phyloP scores from a whole-genome alignment of 2,329 filamentous ascomycete species.

The Penicillium italicum region DNA sequence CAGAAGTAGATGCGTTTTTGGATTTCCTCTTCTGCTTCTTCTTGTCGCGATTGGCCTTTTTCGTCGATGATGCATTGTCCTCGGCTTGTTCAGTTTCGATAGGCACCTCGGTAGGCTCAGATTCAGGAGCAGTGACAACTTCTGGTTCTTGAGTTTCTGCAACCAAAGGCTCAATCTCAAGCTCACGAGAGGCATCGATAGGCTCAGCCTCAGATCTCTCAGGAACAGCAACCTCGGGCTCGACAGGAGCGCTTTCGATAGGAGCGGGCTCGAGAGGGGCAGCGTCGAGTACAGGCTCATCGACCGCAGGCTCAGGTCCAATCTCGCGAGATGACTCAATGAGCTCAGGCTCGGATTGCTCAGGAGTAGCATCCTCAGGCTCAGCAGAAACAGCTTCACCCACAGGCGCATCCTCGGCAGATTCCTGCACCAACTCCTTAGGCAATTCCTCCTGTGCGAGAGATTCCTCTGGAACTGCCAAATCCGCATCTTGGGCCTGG shows the following conservation, averaged over 20 bases:
- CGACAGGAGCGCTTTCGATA: background rate
- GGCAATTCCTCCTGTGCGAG: constrained; percentile 1
- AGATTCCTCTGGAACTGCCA: constrained; percentile 11
- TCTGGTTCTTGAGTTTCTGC: background rate
- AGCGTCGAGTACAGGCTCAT: background rate
- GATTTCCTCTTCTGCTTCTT: constrained; percentile 18
- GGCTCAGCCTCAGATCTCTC: constrained; percentile 3
- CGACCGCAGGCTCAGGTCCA: background rate
- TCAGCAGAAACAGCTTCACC: background rate
- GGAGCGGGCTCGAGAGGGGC: background rate
- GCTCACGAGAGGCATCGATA: background rate
- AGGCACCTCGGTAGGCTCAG: background rate
- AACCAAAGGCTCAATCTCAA: background rate
- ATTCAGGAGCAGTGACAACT: background rate
- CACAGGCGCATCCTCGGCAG: background rate
- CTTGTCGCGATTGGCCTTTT: constrained; percentile 16
- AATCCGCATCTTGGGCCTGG: constrained; percentile 12
- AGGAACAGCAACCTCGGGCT: background rate
- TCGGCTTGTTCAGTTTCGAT: constrained; percentile 4
- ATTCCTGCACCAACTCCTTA: constrained; percentile 3
- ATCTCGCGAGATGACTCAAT: background rate
- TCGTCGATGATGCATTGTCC: constrained; percentile 7
- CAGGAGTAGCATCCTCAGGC: background rate
- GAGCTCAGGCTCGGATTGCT: background rate
- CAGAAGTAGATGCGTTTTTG: constrained; percentile 6